Evolutionary conservation across 1,284 basidiomycete genomes (phyloP).

Genomic region (Rhodotorula glutinis): DNA sequence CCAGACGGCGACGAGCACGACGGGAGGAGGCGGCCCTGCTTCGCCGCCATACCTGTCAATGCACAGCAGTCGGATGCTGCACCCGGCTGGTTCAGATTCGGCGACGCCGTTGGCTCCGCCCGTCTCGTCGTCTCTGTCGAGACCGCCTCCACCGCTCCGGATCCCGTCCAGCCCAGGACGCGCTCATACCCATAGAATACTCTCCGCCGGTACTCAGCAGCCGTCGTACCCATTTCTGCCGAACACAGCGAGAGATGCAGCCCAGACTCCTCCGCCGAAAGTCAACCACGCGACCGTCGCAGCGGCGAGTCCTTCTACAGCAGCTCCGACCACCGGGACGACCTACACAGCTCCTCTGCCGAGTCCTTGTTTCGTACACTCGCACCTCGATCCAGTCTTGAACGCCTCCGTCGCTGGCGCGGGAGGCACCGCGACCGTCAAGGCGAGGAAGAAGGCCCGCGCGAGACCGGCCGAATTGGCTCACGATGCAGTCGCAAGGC

Average conservation of each 20-base stretch:
- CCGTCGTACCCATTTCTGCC: background rate
- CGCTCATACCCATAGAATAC: conserved; percentile 5
- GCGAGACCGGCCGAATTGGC: conserved; percentile 14
- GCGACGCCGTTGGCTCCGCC: background rate
- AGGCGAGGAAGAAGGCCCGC: conserved; percentile 10
- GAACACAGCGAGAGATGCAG: background rate
- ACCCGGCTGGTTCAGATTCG: background rate
- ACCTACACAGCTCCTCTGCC: conserved; percentile 21
- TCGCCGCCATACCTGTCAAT: conserved; percentile 8
- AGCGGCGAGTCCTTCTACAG: conserved; percentile 1
- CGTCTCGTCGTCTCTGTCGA: background rate
- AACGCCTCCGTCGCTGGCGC: conserved; percentile 42
- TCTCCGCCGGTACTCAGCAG: background rate
- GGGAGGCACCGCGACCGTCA: background rate
- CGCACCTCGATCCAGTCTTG: conserved; percentile 72
- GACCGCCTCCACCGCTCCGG: conserved; percentile 2
- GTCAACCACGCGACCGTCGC: conserved; percentile 18
- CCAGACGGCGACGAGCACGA: background rate
- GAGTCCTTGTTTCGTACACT: conserved; percentile 69
- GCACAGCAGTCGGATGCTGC: background rate
- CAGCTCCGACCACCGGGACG: background rate
- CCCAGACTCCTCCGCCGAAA: conserved; percentile 14
- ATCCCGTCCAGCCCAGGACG: background rate
- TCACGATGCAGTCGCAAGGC: background rate
- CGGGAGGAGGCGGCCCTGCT: background rate